Evolutionary conservation across 108 stramenopile genomes (phyloP), one percentile per base, ranked within the genome.

Genomic region (Cylindrotheca closterium): DNA sequence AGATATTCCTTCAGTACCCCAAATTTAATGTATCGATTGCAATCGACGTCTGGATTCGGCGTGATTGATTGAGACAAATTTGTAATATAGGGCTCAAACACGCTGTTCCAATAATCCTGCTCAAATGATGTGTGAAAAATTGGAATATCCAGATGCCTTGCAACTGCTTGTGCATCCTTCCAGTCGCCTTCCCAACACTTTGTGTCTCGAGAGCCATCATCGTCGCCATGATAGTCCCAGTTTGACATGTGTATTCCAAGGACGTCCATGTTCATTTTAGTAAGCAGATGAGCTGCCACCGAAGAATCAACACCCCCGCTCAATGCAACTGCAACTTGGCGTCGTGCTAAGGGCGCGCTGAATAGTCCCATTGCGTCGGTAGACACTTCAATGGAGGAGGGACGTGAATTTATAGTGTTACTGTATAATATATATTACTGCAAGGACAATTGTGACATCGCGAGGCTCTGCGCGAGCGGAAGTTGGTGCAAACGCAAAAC

Each of bases 251-350:
- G 87, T 49, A 94, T 58, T 2, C 86, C 88, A 4, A 81, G 33
- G 1, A 87, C 3, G 26, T 60, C 55, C 18, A 63, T 24, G 29
- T 48, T 23, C 2, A 52, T 63, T 29, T 71, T 25, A 37, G 79
- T 52, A 42, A 97, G 64, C 0, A 97, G 76, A 65, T 86, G 56
- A 17, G 96, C 95, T 17, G 86, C 88, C 19, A 98, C 96, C 4
- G 94, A 89, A 17, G 92, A 94, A 68, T 98, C 98, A n/a, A 98
- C 96, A 10, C 98, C 98, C 4, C 98, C 98, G 25, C 94, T 95
- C 78, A 98, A 73, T 51, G 95, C 98, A 5, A 98, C 91, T n/a
- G 82, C 94, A 30, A 97, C 63, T 48, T 55, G 45, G 21, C 46
- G 34, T 24, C 62, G 25, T 26, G 49, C 24, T 46, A 23, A 7